Evolutionary conservation across 2,329 filamentous ascomycete genomes (phyloP).

Genomic region (Aureobasidium sp.): DNA sequence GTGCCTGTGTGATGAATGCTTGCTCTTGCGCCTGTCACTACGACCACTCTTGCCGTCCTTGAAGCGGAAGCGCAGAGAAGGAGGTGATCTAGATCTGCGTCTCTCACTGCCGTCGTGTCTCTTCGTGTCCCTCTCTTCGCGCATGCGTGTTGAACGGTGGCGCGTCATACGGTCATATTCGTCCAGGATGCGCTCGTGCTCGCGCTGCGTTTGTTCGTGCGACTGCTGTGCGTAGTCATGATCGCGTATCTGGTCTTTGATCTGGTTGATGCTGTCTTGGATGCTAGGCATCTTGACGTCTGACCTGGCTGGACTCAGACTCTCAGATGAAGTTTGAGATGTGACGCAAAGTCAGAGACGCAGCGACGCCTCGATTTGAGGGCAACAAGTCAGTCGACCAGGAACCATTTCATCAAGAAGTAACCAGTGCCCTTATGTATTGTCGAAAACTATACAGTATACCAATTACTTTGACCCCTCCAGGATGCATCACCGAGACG

Average conservation of each 20-base stretch:
- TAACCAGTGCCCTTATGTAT: too few species aligned
- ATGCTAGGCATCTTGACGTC: conserved; percentile 3
- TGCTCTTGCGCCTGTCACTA: background rate
- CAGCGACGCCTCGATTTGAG: background rate
- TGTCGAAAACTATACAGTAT: too few species aligned
- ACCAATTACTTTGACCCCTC: too few species aligned
- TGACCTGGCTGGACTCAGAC: background rate
- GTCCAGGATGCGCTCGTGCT: conserved; percentile 15
- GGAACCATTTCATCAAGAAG: too few species aligned
- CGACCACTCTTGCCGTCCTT: conserved; percentile 6
- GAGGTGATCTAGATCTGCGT: background rate
- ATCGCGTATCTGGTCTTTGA: background rate
- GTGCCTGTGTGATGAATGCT: conserved; percentile 3
- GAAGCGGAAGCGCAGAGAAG: conserved; percentile 11
- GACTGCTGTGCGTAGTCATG: background rate
- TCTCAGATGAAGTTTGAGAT: background rate
- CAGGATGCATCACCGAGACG: too few species aligned
- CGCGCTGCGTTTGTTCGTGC: conserved; percentile 3
- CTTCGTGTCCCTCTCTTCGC: background rate
- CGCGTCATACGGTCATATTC: conserved; percentile 14
- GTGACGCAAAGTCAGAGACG: background rate
- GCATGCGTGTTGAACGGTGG: conserved; percentile 12
- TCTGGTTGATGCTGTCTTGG: conserved; percentile 9
- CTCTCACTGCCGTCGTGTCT: background rate
- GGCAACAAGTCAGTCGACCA: background rate